Conservation (phyloP, 805 yeast species). For the Kluyveromyces siamensis region DNA sequence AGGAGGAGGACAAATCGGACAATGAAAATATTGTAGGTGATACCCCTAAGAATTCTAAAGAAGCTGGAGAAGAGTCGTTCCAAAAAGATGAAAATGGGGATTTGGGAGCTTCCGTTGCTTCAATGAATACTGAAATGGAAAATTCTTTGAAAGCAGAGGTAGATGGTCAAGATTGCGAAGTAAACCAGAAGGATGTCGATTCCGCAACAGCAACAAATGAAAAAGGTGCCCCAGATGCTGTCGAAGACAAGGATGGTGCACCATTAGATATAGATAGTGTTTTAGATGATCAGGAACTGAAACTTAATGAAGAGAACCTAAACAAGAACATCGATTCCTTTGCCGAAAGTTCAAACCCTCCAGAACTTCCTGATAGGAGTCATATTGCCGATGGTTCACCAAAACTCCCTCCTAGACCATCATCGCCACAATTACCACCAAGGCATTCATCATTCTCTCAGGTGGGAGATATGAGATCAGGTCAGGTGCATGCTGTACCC, state of each 20-base stretch:
- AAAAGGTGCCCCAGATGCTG: not conserved
- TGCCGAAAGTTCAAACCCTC: not conserved
- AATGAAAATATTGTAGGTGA: not conserved
- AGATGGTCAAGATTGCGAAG: no score
- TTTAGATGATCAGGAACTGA: constrained; percentile 4
- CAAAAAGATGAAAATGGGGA: not conserved
- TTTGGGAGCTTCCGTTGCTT: not conserved
- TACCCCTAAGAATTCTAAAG: not conserved
- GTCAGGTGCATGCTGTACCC: constrained; percentile 18
- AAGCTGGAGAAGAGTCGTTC: not conserved
- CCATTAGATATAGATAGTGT: not conserved
- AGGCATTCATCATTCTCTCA: not conserved
- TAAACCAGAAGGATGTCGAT: no score
- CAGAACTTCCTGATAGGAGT: not conserved
- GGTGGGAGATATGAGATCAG: not conserved
- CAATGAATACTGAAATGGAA: no score
- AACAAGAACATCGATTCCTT: not conserved
- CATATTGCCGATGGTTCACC: not conserved
- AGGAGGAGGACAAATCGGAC: not conserved
- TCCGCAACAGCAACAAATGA: no score
- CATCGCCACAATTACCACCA: not conserved
- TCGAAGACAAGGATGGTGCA: not conserved
- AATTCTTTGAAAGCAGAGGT: no score
- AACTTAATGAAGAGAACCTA: not conserved
- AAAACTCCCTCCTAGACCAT: not conserved